Conservation (phyloP, 116 monocot species). For the Trichopus zeylanicus region DNA sequence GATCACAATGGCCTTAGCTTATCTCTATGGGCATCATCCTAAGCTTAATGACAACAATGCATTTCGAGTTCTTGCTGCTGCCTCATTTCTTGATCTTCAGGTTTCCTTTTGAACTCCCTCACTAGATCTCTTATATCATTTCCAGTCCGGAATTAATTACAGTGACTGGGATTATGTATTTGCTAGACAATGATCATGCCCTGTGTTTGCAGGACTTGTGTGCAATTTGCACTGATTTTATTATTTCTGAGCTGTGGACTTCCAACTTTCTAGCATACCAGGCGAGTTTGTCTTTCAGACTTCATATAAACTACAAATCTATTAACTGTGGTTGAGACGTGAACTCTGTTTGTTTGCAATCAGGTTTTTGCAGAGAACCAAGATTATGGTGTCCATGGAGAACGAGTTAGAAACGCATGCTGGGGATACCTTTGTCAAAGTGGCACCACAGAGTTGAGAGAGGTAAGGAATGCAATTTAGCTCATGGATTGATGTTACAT, state of each 20-base stretch:
- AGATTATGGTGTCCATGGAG: constrained; percentile 97
- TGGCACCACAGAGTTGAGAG: constrained; percentile 85
- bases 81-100: constrained; percentile 99
- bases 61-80: constrained; percentile 88
- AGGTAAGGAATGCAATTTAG: constrained; percentile 29
- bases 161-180: not conserved
- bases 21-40: constrained; percentile 92
- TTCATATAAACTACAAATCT: not conserved
- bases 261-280: constrained; percentile 93
- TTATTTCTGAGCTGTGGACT: constrained; percentile 91
- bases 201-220: constrained; percentile 74
- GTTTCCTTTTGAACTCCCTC: constrained; percentile 14
- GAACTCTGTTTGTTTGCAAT: constrained; percentile 6
- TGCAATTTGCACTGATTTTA: constrained; percentile 91
- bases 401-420: constrained; percentile 95
- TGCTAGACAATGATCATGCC: not conserved
- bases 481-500: not conserved
- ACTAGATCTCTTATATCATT: not conserved
- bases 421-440: constrained; percentile 99
- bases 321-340: not conserved
- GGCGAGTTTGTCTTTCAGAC: constrained; percentile 22
- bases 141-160: no score
- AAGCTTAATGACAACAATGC: constrained; percentile 93
- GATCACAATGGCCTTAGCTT: constrained; percentile 62
- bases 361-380: constrained; percentile 97